Conservation (phyloP, 1,284 basidiomycete species). For the Trametes sp. region DNA sequence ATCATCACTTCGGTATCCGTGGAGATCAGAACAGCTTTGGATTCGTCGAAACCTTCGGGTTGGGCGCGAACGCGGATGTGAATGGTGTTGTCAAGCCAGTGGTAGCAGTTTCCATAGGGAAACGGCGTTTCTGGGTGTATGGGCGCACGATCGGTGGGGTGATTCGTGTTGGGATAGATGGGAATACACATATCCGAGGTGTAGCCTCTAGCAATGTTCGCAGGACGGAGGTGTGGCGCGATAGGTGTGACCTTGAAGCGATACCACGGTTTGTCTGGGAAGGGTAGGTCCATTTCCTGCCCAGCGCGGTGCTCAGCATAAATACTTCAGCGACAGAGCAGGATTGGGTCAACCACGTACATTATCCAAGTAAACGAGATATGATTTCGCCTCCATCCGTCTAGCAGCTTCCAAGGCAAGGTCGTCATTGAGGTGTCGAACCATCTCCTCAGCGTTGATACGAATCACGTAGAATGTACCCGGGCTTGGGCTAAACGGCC, state of each 20-base stretch:
- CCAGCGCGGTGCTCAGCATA: background rate
- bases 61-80: background rate
- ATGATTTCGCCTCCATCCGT: constrained; percentile 1
- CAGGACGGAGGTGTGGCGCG: background rate
- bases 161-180: constrained; percentile 9
- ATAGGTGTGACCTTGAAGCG: constrained; percentile 4
- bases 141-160: constrained; percentile 4
- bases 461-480: background rate
- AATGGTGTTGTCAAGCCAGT: constrained; percentile 3
- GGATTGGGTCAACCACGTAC: background rate
- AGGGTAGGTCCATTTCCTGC: constrained; percentile 4
- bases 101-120: constrained; percentile 16
- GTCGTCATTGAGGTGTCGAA: background rate
- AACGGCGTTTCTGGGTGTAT: background rate
- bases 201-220: background rate
- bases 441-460: background rate
- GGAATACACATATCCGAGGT: constrained; percentile 17
- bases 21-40: background rate
- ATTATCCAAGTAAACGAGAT: background rate
- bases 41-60: background rate
- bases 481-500: background rate
- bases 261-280: constrained; percentile 2
- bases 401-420: background rate
- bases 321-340: background rate
- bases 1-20: background rate